Evolutionary conservation across 768 basidiomycete genomes (phyloP), one percentile per base, ranked within the genome.

Genomic region (Roridomyces roridus): DNA sequence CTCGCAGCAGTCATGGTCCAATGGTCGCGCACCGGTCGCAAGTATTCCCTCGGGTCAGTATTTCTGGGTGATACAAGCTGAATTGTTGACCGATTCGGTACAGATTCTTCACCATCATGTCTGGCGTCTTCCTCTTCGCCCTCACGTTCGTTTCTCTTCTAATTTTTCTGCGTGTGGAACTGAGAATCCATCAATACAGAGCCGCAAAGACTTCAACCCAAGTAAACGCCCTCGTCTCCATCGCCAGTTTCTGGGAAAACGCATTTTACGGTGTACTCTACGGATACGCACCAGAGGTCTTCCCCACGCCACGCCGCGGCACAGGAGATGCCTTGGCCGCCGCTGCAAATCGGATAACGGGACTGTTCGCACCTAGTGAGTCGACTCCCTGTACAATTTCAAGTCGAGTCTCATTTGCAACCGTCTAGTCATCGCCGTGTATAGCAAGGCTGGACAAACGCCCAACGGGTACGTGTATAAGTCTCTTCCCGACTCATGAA

Each of bases 51-150:
- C 55, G 60, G 51, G 55, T 61, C 10, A 37, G 60, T 57, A 5
- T 1, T n/a, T n/a, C n/a, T n/a, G n/a, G n/a, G n/a, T n/a, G n/a
- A n/a, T n/a, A n/a, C n/a, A n/a, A n/a, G n/a, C n/a, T n/a, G n/a
- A n/a, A n/a, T n/a, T n/a, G n/a, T n/a, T n/a, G n/a, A n/a, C n/a
- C n/a, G n/a, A n/a, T n/a, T n/a, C n/a, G n/a, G 2, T 71, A 83
- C 10, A 70, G 80, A 0, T 67, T 80, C 42, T 83, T 82, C 25
- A 85, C 85, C 0, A 57, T 79, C 37, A 68, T 83, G 26, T 85
- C 85, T 0, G 83, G 85, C 1, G 75, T 81, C 12, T 87, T 86
- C 70, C 77, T 87, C 51, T 82, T 84, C 50, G 81, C 76, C 2
- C 74, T 75, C 46, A 87, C 85, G n/a, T 84, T 78, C 1, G 81